Evolutionary conservation across 768 basidiomycete genomes (phyloP), one percentile per base, ranked within the genome.

Genomic region (Russula griseocarnosa): DNA sequence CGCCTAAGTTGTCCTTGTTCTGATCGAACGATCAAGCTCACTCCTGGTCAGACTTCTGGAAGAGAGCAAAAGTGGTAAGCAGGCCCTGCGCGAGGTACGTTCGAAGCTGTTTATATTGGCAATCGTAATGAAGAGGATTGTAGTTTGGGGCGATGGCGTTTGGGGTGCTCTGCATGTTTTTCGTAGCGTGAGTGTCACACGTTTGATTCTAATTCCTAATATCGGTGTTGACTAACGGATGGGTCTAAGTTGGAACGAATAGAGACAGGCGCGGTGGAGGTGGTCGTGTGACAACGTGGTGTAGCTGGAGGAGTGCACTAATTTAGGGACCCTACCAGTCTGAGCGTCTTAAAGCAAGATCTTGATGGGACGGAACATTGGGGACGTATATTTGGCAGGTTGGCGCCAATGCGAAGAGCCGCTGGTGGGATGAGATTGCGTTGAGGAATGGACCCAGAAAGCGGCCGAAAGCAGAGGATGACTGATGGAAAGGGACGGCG

Each of bases 81-180:
- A 95, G 75, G 91, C 93, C n/a, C 73, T 95, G 72, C 89, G 93
- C 47, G 94, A 97, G 86, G 92, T 87, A 73, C 71, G 82, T 73
- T 32, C 54, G 30, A 38, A 67, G 11, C n/a, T 60, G 40, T 38
- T 47, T 46, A 42, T 65, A 14, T n/a, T n/a, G 59, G 54, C 28
- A 16, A 53, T 30, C 30, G 44, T 61, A 53, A 55, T 58, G 62
- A 66, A 69, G 64, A 67, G 30, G 42, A 36, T 65, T 68, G 66
- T 74, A 95, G 92, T 94, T 95, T 76, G 87, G 81, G 63, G 93
- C 92, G 63, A 95, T 96, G 93, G 84, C 84, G 54, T 83, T 96
- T 74, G 93, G 93, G 34, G 93, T 95, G 69, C 73, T 82, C 72
- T 94, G 92, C 79, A 96, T 96, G 93, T 87, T 92, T 74, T 74